Evolutionary conservation across 495 filamentous ascomycete species (phyloP), one percentile per base, ranked within the genome.

Genomic region (Podospora australis): DNA sequence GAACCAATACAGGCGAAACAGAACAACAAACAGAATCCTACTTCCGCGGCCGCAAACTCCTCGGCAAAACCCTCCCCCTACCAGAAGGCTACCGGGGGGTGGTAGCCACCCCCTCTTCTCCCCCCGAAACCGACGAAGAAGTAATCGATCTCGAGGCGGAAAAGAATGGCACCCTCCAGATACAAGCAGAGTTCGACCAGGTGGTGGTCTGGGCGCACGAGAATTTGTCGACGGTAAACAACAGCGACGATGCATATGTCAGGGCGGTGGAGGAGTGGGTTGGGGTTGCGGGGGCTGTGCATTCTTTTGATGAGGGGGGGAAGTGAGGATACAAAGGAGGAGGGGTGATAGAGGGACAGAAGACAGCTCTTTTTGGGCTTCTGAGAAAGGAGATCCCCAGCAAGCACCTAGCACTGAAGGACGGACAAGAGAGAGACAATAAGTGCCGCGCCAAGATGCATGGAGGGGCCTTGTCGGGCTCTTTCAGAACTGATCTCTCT

Each of bases 201-300:
- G 59, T 95, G 35, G 65, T 88, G 11, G 75, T 96, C 19, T 97
- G 91, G 91, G 85, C 77, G 0, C 92, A 96, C 67, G 84, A 84
- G 53, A 56, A 60, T 2, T 43, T 70, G 43, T 70, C 66, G 7
- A n/a, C n/a, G n/a, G n/a, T n/a, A n/a, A 75, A 79, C 34, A 65
- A 62, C 3, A 63, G 41, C 6, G 64, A 58, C 6, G 81, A 87
- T 67, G 67, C 67, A 22, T 81, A 83, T 64, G 64, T 80, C 11
- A 70, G 73, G 58, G 77, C 78, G 0, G 70, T 94, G 50, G 80
- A 86, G 61, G 91, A 97, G 66, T 96, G 90, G 91, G 65, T 96
- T 54, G 71, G 66, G 1, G 80, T 95, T 64, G 82, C 90, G 19
- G 82, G 83, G 54, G 63, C 65, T 62, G 66, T 78, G 39, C 2